Conservation (phyloP, 345 rosid genomes). For the Gossypium thurberi region DNA sequence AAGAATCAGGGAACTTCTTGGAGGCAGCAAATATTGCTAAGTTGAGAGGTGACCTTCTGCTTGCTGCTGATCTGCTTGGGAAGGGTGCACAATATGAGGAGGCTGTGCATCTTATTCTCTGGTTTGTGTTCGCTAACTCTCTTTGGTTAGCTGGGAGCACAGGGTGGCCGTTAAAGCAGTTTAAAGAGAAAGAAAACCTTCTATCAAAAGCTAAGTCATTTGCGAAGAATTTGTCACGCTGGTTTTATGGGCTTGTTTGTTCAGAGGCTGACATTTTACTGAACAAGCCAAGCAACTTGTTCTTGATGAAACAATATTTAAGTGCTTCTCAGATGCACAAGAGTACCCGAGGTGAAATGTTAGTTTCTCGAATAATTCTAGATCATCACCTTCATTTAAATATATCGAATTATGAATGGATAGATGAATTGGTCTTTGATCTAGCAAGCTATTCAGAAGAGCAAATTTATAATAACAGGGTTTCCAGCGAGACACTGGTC, state of each 20-base stretch:
- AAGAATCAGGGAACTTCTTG: constrained; percentile 27
- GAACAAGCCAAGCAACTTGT: constrained; percentile 12
- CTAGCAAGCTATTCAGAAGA: constrained; percentile 11
- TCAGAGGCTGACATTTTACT: constrained; percentile 24
- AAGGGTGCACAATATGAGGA: constrained; percentile 26
- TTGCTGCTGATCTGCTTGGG: constrained; percentile 30
- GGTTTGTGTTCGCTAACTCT: constrained; percentile 30
- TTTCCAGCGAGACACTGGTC: constrained; percentile 30
- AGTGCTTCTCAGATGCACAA: constrained; percentile 22
- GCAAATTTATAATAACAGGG: constrained; percentile 1
- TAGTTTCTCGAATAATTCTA: constrained; percentile 34
- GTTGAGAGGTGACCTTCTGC: constrained; percentile 31
- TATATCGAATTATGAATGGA: constrained; percentile 24
- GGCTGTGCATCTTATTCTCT: constrained; percentile 27
- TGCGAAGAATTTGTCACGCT: constrained; percentile 15
- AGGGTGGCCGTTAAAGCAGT: constrained; percentile 45
- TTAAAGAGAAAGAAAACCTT: constrained; percentile 24
- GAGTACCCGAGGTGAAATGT: constrained; percentile 28
- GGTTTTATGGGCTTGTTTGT: constrained; percentile 22
- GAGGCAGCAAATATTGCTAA: constrained; percentile 33
- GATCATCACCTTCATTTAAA: constrained; percentile 24
- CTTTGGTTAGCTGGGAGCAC: constrained; percentile 33
- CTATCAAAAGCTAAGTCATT: constrained; percentile 31
- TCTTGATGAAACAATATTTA: constrained; percentile 21
- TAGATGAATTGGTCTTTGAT: constrained; percentile 22